Evolutionary conservation across 2,329 filamentous ascomycete genomes (phyloP), one percentile per base, ranked within the genome.

Genomic region (Fusarium sp.): DNA sequence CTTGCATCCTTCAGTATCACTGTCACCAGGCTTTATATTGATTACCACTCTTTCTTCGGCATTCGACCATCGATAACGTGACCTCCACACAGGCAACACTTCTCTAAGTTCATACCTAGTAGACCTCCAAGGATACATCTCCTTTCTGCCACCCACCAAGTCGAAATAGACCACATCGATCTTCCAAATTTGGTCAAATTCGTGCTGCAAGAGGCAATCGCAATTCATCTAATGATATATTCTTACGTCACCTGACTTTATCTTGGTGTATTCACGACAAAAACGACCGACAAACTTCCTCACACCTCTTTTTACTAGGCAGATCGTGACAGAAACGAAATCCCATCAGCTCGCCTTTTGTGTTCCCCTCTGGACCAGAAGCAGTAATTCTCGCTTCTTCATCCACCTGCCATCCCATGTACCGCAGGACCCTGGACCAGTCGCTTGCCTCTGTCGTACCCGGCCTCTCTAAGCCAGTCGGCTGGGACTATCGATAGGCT

Each of bases 341-440:
- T 8, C n/a, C 28, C 36, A 24, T 20, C 20, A 48, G 40, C 24
- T 44, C 40, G 20, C 40, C 44, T 43, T 45, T 34, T 68, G 62
- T 69, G 51, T 34, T 48, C 47, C 59, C 30, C 49, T 56, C 52
- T 45, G 50, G 60, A n/a, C 34, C 49, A 56, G 52, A 54, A 59
- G 54, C 57, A 44, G 55, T 51, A 58, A 49, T 50, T 21, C 57
- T 71, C 61, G 56, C 59, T 67, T 69, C 67, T 62, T 63, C 66
- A 42, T 40, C 62, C 59, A 40, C 62, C 66, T 67, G 47, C 60
- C 63, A 51, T 56, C 50, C 56, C 61, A 57, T 65, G 57, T 53
- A 62, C 68, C 42, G 63, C 61, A 54, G 45, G 47, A 50, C 30
- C 52, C 45, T 52, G 57, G 61, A 34, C 50, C 54, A 59, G 56